Conservation (phyloP, 352 stramenopile genomes). For the Phytopythium ostracodes region DNA sequence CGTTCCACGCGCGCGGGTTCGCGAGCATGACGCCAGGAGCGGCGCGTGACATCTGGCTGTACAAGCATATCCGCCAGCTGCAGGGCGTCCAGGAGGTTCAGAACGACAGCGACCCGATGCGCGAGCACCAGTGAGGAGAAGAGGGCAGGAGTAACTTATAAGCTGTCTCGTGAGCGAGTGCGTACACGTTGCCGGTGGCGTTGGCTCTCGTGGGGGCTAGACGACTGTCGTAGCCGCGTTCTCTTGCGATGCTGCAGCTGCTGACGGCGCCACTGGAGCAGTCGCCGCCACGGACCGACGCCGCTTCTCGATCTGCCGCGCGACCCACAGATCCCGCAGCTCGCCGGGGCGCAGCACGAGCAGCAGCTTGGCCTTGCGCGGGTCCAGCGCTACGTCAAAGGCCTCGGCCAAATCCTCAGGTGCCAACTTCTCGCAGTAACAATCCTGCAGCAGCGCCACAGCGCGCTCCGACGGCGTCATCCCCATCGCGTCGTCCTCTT, state of each 20-base stretch:
- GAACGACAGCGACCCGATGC: background rate
- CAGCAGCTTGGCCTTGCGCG: slow-evolving; percentile 12
- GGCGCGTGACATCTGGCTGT: slow-evolving; percentile 1
- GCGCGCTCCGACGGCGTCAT: slow-evolving; percentile 16
- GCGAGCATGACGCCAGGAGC: background rate
- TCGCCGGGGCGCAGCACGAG: slow-evolving; percentile 9
- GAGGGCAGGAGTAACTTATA: background rate
- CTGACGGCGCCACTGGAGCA: background rate
- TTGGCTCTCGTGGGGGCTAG: background rate
- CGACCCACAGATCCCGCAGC: slow-evolving; percentile 15
- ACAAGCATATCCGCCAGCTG: slow-evolving; percentile 2
- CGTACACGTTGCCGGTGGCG: background rate
- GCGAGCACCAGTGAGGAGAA: background rate
- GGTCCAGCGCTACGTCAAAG: slow-evolving; percentile 17
- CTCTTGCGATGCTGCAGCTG: background rate
- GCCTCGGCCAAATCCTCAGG: slow-evolving; percentile 14
- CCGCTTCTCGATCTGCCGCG: slow-evolving; percentile 9
- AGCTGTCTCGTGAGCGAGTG: background rate
- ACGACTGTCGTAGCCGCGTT: background rate
- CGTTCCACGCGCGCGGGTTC: background rate
- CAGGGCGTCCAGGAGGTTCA: background rate
- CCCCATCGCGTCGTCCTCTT: slow-evolving; percentile 1
- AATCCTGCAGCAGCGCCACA: slow-evolving; percentile 11
- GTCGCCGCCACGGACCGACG: background rate
- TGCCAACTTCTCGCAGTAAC: slow-evolving; percentile 9